phyloP scores from a whole-genome alignment of 169 alveolate species.

The Cryptosporidium andersoni region DNA sequence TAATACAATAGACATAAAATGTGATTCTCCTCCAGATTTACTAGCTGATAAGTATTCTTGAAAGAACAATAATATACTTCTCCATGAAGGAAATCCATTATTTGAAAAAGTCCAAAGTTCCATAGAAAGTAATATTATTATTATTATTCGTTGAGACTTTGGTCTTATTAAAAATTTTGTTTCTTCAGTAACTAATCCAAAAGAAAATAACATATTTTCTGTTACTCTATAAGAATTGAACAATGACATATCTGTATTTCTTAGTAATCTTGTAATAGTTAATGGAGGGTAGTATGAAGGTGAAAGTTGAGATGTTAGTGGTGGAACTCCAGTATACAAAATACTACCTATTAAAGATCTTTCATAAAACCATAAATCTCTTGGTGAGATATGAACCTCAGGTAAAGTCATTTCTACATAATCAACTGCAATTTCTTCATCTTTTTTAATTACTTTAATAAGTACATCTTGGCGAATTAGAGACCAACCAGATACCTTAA shows the following conservation, averaged over 20 bases:
- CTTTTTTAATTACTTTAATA: conserved; percentile 4
- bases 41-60: conserved; percentile 34
- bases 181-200: conserved; percentile 61
- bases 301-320: conserved; percentile 11
- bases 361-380: conserved; percentile 66
- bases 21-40: conserved; percentile 14
- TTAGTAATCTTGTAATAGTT: no score
- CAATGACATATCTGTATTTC: conserved; percentile 19
- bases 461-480: conserved; percentile 47
- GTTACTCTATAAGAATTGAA: not conserved
- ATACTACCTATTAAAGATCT: conserved; percentile 45
- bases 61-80: conserved; percentile 34
- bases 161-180: conserved; percentile 52
- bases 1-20: conserved; percentile 23
- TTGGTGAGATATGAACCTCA: conserved; percentile 31
- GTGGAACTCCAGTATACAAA: conserved; percentile 32
- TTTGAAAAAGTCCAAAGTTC: conserved; percentile 30
- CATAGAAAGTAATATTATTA: conserved; percentile 13
- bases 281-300: not conserved
- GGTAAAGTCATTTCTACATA: conserved; percentile 47
- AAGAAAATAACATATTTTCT: not conserved
- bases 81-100: conserved; percentile 58
- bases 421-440: conserved; percentile 11
- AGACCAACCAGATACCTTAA: conserved; percentile 27
- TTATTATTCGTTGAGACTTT: conserved; percentile 33